These are phyloP conservation scores for Diaporthe citrichinensis DNA, from an alignment of 2,329 filamentous ascomycete species.

Conservation along the genomic window DNA sequence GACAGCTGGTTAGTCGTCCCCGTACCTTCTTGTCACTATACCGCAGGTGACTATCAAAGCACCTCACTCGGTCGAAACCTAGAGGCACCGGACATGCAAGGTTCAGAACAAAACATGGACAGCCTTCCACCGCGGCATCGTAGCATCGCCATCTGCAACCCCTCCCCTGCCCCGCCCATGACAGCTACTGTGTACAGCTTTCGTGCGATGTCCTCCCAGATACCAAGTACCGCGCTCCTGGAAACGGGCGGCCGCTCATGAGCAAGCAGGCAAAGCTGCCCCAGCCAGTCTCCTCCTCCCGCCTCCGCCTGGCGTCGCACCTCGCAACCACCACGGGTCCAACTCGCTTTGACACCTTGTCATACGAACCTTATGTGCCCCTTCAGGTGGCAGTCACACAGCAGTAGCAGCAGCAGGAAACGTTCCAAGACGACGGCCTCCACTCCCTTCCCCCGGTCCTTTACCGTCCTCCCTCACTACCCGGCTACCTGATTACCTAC, in stretches of 20 bases:
- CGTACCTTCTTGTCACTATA: slow-evolving; percentile 28
- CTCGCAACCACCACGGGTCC: slow-evolving; percentile 6
- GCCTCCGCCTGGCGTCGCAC: slow-evolving; percentile 22
- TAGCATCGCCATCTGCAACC: slow-evolving; percentile 34
- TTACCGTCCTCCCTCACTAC: neutral
- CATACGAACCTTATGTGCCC: slow-evolving; percentile 34
- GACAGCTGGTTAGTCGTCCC: neutral
- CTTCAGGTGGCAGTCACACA: slow-evolving; percentile 33
- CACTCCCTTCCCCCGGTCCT: neutral
- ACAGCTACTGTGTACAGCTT: neutral
- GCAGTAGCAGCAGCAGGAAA: slow-evolving; percentile 23
- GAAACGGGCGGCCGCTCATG: slow-evolving; percentile 27
- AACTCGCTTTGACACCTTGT: slow-evolving; percentile 32
- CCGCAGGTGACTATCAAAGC: slow-evolving; percentile 7
- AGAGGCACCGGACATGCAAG: neutral
- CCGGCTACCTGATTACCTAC: neutral
- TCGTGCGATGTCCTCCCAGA: neutral
- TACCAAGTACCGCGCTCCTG: slow-evolving; percentile 28
- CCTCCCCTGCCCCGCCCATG: neutral
- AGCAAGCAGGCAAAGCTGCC: neutral
- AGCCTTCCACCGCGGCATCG: slow-evolving; percentile 15
- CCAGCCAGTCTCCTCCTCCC: neutral
- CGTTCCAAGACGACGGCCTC: slow-evolving; percentile 7
- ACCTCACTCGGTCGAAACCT: slow-evolving; percentile 6
- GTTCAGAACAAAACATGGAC: slow-evolving; percentile 21